Conservation (phyloP, 2,329 filamentous ascomycete genomes). For the Bipolaris cookei region DNA sequence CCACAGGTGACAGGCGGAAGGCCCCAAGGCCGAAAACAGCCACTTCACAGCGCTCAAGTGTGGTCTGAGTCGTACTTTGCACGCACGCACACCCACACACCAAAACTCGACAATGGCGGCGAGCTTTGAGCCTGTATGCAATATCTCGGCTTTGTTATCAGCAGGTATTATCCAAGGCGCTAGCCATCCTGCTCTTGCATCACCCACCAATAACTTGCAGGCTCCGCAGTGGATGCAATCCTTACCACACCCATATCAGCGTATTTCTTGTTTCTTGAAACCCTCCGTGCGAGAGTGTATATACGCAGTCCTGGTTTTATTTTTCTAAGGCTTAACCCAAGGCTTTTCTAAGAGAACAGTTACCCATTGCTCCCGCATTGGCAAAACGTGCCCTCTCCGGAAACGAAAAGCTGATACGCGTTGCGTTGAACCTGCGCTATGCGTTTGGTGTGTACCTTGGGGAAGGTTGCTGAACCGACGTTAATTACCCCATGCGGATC, state of each 20-base stretch:
- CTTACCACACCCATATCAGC: not conserved
- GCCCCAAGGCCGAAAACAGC: conserved; percentile 13
- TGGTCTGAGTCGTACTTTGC: conserved; percentile 1
- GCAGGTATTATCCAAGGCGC: not conserved
- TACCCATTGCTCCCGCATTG: conserved; percentile 12
- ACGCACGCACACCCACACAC: conserved; percentile 2
- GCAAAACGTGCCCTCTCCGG: conserved; percentile 9
- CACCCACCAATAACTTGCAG: conserved; percentile 1
- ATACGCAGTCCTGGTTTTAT: not conserved
- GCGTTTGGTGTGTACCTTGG: conserved; percentile 4
- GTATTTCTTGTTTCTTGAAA: not conserved
- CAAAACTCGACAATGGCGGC: conserved; percentile 9
- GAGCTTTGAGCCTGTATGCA: not conserved
- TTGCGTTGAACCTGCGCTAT: conserved; percentile 11
- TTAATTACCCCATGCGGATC: conserved; percentile 5
- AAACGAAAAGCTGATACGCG: conserved; percentile 22
- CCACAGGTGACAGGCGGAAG: conserved; percentile 27
- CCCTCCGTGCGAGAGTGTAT: not conserved
- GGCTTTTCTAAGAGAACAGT: not conserved
- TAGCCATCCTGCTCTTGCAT: not conserved
- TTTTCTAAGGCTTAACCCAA: too few species aligned
- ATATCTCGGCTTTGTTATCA: conserved; percentile 2
- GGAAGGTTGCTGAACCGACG: conserved; percentile 10
- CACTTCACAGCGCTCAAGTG: not conserved
- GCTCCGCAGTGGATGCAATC: conserved; percentile 5